A percentile compares a stretch with the other conserved stretches of the same genome.
Evolutionary conservation across 805 yeast genomes (phyloP).

Genomic region (Wickerhamiella cacticola): DNA sequence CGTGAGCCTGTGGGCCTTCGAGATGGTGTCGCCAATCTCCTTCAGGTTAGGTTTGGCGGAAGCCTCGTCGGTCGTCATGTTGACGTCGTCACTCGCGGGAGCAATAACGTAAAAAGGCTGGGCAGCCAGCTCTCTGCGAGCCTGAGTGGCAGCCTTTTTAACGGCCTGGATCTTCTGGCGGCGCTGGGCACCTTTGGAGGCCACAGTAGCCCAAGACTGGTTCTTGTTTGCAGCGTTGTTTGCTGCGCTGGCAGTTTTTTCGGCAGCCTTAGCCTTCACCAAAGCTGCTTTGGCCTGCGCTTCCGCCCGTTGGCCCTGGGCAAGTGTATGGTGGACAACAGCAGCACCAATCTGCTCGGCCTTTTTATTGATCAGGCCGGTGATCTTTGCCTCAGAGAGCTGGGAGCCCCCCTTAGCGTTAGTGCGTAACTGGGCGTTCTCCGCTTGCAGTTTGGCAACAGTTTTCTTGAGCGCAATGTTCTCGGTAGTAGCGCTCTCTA

Average conservation of each 20-base stretch:
- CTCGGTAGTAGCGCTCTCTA: neutral
- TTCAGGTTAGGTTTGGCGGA: neutral
- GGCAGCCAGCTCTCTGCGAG: neutral
- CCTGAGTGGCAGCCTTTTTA: neutral
- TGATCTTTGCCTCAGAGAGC: neutral
- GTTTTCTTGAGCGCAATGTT: neutral
- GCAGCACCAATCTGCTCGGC: neutral
- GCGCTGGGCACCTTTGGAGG: neutral
- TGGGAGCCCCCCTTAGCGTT: neutral
- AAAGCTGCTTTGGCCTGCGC: neutral
- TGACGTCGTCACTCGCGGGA: neutral
- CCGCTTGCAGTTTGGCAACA: neutral
- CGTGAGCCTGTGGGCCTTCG: neutral
- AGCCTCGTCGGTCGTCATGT: neutral
- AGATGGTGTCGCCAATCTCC: neutral
- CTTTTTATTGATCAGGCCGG: neutral
- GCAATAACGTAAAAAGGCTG: neutral
- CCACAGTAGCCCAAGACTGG: neutral
- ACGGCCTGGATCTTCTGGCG: neutral
- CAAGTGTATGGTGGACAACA: neutral
- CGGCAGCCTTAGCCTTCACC: neutral
- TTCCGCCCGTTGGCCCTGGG: neutral
- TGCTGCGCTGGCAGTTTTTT: neutral
- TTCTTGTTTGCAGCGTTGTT: neutral
- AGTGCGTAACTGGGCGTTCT: neutral